A percentile compares a stretch with the other conserved stretches of the same genome.
Evolutionary conservation across 2,329 filamentous ascomycete species (phyloP).

Genomic region (Dactylellina sp.): DNA sequence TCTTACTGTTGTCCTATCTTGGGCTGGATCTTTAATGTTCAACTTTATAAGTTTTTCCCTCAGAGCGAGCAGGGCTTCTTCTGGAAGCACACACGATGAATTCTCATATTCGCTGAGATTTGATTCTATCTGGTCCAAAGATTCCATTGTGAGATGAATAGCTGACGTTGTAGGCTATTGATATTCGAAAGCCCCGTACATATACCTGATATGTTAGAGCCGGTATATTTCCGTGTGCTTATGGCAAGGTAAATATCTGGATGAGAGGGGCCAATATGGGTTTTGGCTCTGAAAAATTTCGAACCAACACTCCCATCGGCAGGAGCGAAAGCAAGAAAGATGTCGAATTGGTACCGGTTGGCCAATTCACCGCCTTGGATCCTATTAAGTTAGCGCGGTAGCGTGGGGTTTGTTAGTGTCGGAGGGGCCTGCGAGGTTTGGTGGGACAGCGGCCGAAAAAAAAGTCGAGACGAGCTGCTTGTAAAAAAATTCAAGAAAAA

Average conservation of each 20-base stretch:
- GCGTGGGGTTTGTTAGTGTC: conserved; percentile 15
- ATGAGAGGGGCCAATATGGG: too few relatives aligned
- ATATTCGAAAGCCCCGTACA: not conserved
- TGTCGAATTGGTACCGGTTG: too few relatives aligned
- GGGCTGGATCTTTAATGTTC: conserved; percentile 39
- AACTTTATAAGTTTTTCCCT: conserved; percentile 44
- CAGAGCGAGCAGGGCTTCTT: conserved; percentile 14
- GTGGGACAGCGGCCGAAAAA: conserved; percentile 28
- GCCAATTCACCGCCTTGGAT: not conserved
- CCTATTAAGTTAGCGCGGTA: not conserved
- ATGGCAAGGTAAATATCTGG: too few relatives aligned
- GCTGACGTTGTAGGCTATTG: not conserved
- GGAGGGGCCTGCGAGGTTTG: conserved; percentile 2
- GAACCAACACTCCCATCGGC: too few relatives aligned
- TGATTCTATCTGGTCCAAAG: conserved; percentile 10
- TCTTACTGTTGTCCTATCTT: conserved; percentile 35
- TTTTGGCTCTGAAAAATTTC: too few relatives aligned
- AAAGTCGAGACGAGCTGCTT: conserved; percentile 40
- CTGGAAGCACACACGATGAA: conserved; percentile 13
- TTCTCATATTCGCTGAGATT: conserved; percentile 13
- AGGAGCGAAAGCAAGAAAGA: too few relatives aligned
- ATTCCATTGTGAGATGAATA: conserved; percentile 23
- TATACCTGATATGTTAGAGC: not conserved
- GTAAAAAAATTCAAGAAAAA: conserved; percentile 31
- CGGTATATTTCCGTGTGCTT: not conserved